Percentiles rank a stretch among this genome's conserved stretches.
Evolutionary conservation across 352 stramenopile genomes (phyloP).

Genomic region (Phytopythium montanum): DNA sequence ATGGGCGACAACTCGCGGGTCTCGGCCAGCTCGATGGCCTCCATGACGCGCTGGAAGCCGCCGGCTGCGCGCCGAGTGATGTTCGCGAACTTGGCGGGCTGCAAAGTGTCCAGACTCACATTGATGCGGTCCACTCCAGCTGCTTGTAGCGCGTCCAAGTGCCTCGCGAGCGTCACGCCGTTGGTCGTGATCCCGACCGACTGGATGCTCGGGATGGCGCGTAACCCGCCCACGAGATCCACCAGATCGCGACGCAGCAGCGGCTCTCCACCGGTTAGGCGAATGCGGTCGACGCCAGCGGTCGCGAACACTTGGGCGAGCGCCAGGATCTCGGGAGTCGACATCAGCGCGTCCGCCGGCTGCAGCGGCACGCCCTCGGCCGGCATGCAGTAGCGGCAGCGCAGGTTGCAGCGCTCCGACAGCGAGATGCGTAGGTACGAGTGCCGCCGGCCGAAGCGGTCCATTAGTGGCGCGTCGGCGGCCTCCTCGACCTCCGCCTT

Average conservation of each 20-base stretch:
- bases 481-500: conserved; percentile 8
- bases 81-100: conserved; percentile 86
- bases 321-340: conserved; percentile 89
- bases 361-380: conserved; percentile 90
- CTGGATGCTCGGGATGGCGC: conserved; percentile 62
- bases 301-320: conserved; percentile 88
- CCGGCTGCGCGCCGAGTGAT: conserved; percentile 89
- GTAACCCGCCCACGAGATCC: conserved; percentile 43
- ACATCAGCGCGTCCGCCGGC: conserved; percentile 74
- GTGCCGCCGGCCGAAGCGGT: conserved; percentile 90
- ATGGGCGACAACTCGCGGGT: conserved; percentile 34
- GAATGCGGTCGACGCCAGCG: conserved; percentile 90
- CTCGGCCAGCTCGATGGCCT: conserved; percentile 73
- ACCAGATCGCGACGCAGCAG: conserved; percentile 58
- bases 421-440: conserved; percentile 96
- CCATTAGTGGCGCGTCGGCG: conserved; percentile 36
- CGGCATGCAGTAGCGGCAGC: conserved; percentile 97
- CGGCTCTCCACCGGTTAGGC: conserved; percentile 95
- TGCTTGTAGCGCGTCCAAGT: conserved; percentile 75
- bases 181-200: conserved; percentile 97
- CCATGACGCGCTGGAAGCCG: conserved; percentile 83
- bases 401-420: conserved; percentile 95
- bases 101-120: conserved; percentile 96
- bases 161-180: conserved; percentile 87
- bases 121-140: conserved; percentile 91